These are phyloP conservation scores for Boletellus sp. DNA, from an alignment of 768 basidiomycete species.

Conservation along the genomic window DNA sequence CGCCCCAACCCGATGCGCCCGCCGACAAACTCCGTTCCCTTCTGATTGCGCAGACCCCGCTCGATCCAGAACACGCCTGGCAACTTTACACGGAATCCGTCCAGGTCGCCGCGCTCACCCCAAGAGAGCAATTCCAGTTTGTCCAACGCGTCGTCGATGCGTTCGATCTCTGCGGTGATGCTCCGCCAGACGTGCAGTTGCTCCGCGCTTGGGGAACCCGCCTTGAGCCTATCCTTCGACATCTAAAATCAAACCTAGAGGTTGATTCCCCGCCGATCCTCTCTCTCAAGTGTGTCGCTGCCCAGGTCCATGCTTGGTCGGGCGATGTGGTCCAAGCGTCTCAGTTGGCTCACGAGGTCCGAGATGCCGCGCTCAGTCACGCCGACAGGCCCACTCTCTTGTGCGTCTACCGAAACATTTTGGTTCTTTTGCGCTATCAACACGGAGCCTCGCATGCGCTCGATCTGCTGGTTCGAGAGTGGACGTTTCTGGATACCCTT, in stretches of 20 bases:
- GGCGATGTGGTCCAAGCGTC: constrained; percentile 37
- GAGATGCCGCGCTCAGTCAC: constrained; percentile 15
- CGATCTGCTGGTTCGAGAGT: constrained; percentile 39
- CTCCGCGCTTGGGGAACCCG: constrained; percentile 37
- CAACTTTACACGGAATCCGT: constrained; percentile 30
- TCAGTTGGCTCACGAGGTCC: constrained; percentile 24
- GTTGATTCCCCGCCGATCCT: constrained; percentile 16
- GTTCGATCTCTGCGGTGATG: constrained; percentile 12
- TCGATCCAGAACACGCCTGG: constrained; percentile 43
- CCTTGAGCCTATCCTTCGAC: constrained; percentile 33
- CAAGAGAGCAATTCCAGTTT: constrained; percentile 25
- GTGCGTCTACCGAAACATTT: constrained; percentile 36
- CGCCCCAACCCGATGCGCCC: constrained; percentile 6
- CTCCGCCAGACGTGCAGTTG: constrained; percentile 15
- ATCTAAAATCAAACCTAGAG: constrained; percentile 23
- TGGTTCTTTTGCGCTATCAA: constrained; percentile 35
- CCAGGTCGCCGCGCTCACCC: constrained; percentile 14
- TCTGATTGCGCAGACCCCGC: constrained; percentile 12
- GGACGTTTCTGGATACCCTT: constrained; percentile 30
- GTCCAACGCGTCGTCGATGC: constrained; percentile 22
- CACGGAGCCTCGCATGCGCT: constrained; percentile 33
- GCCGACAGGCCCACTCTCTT: constrained; percentile 22
- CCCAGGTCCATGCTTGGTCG: constrained; percentile 34
- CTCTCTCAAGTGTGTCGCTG: constrained; percentile 28
- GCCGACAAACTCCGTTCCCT: constrained; percentile 18